Evolutionary conservation across 306 rosid species (phyloP).

Genomic region (Boehmeria nivea): DNA sequence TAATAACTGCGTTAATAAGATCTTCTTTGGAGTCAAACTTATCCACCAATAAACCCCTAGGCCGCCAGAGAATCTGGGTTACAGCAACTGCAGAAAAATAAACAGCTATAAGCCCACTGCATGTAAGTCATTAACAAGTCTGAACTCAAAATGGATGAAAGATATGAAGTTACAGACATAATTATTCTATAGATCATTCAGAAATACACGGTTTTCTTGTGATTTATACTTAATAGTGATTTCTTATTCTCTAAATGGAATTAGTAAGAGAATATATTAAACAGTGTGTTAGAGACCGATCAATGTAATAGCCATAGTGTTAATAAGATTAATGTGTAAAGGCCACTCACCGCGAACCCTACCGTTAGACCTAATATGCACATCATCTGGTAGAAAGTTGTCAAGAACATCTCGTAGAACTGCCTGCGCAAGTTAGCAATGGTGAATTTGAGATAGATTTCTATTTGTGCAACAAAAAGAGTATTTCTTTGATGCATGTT

Average conservation of each 20-base stretch:
- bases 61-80: conserved; percentile 88
- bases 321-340: background rate
- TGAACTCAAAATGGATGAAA: too few relatives aligned
- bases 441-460: background rate
- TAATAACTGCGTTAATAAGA: conserved; percentile 90
- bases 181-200: background rate
- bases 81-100: conserved; percentile 71
- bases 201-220: background rate
- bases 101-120: too few relatives aligned
- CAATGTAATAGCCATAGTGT: too few relatives aligned
- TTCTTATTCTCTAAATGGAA: background rate
- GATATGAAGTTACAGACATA: background rate
- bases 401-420: conserved; percentile 79
- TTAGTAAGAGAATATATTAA: background rate
- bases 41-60: conserved; percentile 91
- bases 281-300: too few relatives aligned
- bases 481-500: background rate
- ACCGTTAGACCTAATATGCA: conserved; percentile 73
- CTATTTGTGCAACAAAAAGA: background rate
- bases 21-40: conserved; percentile 93
- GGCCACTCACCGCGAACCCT: conserved; percentile 75
- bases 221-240: background rate
- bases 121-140: background rate
- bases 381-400: conserved; percentile 76
- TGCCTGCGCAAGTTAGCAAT: conserved; percentile 46